Percentiles rank a stretch among this genome's conserved stretches.
Evolutionary conservation across 352 stramenopile species (phyloP).

Genomic region (Peronospora tabacina): DNA sequence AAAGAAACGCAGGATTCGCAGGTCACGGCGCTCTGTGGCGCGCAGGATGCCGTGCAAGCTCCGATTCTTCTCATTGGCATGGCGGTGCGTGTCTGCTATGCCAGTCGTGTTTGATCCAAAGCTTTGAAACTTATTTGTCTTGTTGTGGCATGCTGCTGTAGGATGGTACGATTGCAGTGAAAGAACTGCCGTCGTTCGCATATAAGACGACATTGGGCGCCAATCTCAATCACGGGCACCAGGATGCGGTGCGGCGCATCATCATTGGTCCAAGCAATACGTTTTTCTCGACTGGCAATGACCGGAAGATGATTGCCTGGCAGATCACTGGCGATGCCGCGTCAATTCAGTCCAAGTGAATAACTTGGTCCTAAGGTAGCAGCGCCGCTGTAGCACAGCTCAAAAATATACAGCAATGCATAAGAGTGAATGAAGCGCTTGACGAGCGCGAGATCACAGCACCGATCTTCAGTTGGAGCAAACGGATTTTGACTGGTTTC

Average conservation of each 20-base stretch:
- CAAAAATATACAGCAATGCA: slow-evolving; percentile 16
- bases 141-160: slow-evolving; percentile 20
- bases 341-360: slow-evolving; percentile 58
- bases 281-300: slow-evolving; percentile 74
- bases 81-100: slow-evolving; percentile 32
- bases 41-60: slow-evolving; percentile 50
- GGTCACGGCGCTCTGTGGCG: slow-evolving; percentile 66
- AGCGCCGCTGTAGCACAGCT: slow-evolving; percentile 14
- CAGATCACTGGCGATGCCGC: slow-evolving; percentile 72
- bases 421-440: slow-evolving; percentile 6
- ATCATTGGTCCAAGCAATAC: slow-evolving; percentile 64
- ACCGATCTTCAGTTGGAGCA: neutral
- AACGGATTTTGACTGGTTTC: neutral
- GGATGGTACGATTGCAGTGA: slow-evolving; percentile 75
- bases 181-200: slow-evolving; percentile 76
- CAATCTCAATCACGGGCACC: slow-evolving; percentile 59
- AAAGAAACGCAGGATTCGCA: slow-evolving; percentile 73
- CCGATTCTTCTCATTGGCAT: slow-evolving; percentile 75
- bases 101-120: neutral
- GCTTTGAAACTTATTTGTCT: slow-evolving; percentile 6
- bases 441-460: slow-evolving; percentile 8
- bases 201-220: slow-evolving; percentile 71
- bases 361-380: slow-evolving; percentile 5
- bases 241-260: slow-evolving; percentile 73
- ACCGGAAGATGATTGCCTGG: slow-evolving; percentile 81